A percentile compares a stretch with the other conserved stretches of the same genome.
These are phyloP conservation scores for Phytopythium boreale DNA, from an alignment of 352 stramenopile species.

Conservation along the genomic window DNA sequence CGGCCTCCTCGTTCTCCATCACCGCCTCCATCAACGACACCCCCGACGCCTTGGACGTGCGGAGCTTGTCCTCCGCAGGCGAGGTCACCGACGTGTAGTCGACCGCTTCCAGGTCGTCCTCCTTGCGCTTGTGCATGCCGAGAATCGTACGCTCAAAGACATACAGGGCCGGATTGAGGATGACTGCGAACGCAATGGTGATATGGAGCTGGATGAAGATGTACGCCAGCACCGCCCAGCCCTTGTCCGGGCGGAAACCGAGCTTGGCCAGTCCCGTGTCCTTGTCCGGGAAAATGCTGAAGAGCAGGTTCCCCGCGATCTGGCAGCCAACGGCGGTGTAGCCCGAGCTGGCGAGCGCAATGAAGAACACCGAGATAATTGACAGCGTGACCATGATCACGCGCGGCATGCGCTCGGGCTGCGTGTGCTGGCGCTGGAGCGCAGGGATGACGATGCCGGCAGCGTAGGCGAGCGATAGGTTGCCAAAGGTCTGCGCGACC, in stretches of 20 bases:
- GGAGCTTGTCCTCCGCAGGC: conserved; percentile 12
- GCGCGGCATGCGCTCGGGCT: conserved; percentile 31
- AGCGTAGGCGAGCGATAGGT: conserved; percentile 33
- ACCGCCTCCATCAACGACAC: conserved; percentile 18
- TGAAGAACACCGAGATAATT: conserved; percentile 31
- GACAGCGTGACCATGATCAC: conserved; percentile 27
- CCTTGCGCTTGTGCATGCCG: conserved; percentile 21
- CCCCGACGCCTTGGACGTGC: conserved; percentile 21
- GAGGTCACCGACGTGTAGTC: conserved; percentile 19
- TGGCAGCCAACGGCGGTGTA: conserved; percentile 34
- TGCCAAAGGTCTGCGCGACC: conserved; percentile 29
- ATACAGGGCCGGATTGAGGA: conserved; percentile 30
- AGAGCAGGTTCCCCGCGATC: conserved; percentile 52
- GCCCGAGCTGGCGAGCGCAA: conserved; percentile 16
- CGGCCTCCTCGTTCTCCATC: neutral
- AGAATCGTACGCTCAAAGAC: conserved; percentile 27
- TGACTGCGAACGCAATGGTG: conserved; percentile 29
- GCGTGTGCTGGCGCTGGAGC: conserved; percentile 29
- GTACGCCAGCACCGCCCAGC: conserved; percentile 22
- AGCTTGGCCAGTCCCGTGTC: conserved; percentile 13
- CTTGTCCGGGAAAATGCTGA: conserved; percentile 37
- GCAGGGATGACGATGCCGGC: conserved; percentile 36
- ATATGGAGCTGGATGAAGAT: conserved; percentile 37
- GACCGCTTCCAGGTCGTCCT: conserved; percentile 12
- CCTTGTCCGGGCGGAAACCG: conserved; percentile 22